phyloP scores from a whole-genome alignment of 148 eudicot genomes.

The Rhododendron ovatum region DNA sequence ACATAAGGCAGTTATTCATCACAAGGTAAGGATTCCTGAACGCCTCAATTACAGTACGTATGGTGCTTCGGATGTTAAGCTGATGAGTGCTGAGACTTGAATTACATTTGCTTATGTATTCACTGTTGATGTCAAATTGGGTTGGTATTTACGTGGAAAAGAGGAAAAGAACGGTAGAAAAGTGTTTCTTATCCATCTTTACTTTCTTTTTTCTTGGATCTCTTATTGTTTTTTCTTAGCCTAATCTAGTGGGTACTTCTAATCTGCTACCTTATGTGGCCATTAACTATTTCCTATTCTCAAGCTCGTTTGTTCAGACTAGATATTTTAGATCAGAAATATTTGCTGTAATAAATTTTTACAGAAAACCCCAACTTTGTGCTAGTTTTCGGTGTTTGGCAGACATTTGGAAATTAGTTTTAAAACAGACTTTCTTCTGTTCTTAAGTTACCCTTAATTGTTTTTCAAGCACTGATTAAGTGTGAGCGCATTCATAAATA shows the following conservation, averaged over 20 bases:
- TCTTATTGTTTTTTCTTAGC: background rate
- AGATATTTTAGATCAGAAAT: background rate
- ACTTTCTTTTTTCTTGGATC: background rate
- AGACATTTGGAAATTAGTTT: background rate
- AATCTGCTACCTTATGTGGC: background rate
- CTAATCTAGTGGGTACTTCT: background rate
- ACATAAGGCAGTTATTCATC: slow-evolving; percentile 76
- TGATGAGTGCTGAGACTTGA: background rate
- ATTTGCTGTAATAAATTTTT: background rate
- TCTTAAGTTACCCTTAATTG: background rate
- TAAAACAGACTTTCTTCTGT: background rate
- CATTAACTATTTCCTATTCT: background rate
- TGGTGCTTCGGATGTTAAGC: background rate
- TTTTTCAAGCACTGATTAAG: background rate
- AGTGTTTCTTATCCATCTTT: background rate
- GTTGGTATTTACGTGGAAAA: background rate
- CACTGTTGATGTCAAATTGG: background rate
- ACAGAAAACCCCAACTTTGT: background rate
- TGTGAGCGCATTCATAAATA: background rate
- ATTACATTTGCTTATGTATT: background rate
- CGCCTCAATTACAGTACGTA: background rate
- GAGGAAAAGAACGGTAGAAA: background rate
- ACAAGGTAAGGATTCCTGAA: slow-evolving; percentile 53
- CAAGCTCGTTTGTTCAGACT: background rate
- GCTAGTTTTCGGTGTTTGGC: background rate